Evolutionary conservation across 2,329 filamentous ascomycete genomes (phyloP).

Genomic region (Penicillium janthinellum): DNA sequence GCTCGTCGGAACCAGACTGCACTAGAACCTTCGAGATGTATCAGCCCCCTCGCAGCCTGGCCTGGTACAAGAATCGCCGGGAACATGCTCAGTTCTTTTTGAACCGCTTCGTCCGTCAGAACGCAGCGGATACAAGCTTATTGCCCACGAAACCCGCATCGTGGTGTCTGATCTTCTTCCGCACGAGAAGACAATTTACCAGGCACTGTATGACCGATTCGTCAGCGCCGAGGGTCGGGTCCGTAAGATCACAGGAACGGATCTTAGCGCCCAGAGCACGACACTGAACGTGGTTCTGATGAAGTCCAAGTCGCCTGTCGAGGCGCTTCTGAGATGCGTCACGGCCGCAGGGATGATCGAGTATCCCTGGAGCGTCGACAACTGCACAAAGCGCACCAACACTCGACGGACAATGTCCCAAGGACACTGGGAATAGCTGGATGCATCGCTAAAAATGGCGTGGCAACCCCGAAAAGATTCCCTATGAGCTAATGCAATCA

Average conservation of each 20-base stretch:
- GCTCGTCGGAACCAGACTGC: conserved; percentile 34
- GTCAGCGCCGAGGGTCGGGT: not conserved
- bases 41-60: conserved; percentile 51
- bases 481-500: not conserved
- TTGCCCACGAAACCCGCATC: conserved; percentile 51
- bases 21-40: conserved; percentile 60
- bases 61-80: conserved; percentile 57
- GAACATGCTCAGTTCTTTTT: conserved; percentile 58
- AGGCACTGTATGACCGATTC: conserved; percentile 48
- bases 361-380: conserved; percentile 17
- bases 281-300: conserved; percentile 51
- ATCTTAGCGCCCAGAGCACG: conserved; percentile 34
- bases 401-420: not conserved
- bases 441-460: not conserved
- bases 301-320: conserved; percentile 31
- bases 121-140: conserved; percentile 47
- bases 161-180: conserved; percentile 48
- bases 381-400: not conserved
- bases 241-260: conserved; percentile 5
- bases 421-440: not conserved
- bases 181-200: conserved; percentile 56
- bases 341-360: conserved; percentile 38
- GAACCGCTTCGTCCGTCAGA: conserved; percentile 54
- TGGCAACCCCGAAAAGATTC: not conserved
- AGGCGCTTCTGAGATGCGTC: conserved; percentile 28